These are phyloP conservation scores for Verbascum thapsus DNA, from an alignment of 257 asterid genomes.

Conservation along the genomic window DNA sequence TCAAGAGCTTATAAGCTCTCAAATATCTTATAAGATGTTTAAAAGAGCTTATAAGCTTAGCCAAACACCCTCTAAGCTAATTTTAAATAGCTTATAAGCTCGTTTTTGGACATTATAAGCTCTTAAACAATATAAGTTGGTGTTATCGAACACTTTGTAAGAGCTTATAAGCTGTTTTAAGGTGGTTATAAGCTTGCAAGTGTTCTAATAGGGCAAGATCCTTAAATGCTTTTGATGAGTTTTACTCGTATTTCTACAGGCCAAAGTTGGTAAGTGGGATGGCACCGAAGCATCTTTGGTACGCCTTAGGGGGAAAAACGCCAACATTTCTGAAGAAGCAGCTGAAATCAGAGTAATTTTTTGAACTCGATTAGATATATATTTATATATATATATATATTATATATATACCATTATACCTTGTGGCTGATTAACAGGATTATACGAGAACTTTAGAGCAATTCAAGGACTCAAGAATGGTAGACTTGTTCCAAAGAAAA, in stretches of 20 bases:
- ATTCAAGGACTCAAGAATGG: conserved; percentile 50
- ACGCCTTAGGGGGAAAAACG: conserved; percentile 60
- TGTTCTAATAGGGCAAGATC: conserved; percentile 2
- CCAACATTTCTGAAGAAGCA: conserved; percentile 60
- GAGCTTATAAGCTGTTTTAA: too few species aligned
- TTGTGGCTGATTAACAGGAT: conserved; percentile 46
- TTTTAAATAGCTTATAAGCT: too few species aligned
- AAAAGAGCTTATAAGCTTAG: too few species aligned
- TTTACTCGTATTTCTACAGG: conserved; percentile 44
- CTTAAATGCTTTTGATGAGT: conserved; percentile 11
- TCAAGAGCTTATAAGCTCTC: too few species aligned
- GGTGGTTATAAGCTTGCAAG: too few species aligned
- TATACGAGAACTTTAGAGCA: conserved; percentile 58
- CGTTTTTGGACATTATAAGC: too few species aligned
- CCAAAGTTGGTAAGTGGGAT: conserved; percentile 64
- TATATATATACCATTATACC: too few species aligned
- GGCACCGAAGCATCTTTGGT: conserved; percentile 64
- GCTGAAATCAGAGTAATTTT: conserved; percentile 64
- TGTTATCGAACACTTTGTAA: too few species aligned
- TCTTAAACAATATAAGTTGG: too few species aligned
- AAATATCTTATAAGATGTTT: too few species aligned
- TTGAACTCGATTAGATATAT: conserved; percentile 15
- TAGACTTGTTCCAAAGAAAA: conserved; percentile 75
- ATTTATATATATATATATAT: too few species aligned
- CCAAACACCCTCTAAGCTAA: too few species aligned